These are phyloP conservation scores for Cladorrhinum sp. DNA, from an alignment of 2,329 filamentous ascomycete species.

Conservation along the genomic window DNA sequence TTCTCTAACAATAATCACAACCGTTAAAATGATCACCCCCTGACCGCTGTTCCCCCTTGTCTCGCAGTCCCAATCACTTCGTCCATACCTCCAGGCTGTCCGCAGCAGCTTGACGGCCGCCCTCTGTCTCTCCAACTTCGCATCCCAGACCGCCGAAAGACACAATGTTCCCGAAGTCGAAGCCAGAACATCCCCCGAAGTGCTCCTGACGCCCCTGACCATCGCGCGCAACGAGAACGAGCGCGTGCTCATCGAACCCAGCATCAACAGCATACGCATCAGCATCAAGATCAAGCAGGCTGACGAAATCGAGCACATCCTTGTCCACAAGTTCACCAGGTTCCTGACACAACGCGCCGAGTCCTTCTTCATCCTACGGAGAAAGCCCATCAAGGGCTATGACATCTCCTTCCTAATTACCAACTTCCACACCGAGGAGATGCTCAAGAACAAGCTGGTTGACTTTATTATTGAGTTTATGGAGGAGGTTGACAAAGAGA, in stretches of 20 bases:
- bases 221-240: constrained; percentile 96
- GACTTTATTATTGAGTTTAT: constrained; percentile 99
- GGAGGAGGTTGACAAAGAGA: constrained; percentile 99
- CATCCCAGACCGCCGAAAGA: constrained; percentile 90
- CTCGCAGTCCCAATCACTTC: constrained; percentile 84
- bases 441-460: constrained; percentile 98
- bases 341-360: constrained; percentile 96
- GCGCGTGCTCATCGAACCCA: constrained; percentile 91
- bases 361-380: constrained; percentile 91
- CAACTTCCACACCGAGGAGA: constrained; percentile 97
- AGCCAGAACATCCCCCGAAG: constrained; percentile 86
- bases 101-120: constrained; percentile 91
- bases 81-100: constrained; percentile 94
- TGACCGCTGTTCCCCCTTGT: constrained; percentile 5
- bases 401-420: constrained; percentile 99
- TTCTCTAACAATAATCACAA: background rate
- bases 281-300: constrained; percentile 99
- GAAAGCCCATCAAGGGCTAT: constrained; percentile 96
- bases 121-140: constrained; percentile 93
- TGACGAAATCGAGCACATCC: constrained; percentile 96
- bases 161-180: constrained; percentile 99
- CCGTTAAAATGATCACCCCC: background rate
- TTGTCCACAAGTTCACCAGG: constrained; percentile 97
- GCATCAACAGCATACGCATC: constrained; percentile 93
- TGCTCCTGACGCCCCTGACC: constrained; percentile 85